These are phyloP conservation scores for Phytophthora constricta DNA, from an alignment of 352 stramenopile species.

Conservation along the genomic window DNA sequence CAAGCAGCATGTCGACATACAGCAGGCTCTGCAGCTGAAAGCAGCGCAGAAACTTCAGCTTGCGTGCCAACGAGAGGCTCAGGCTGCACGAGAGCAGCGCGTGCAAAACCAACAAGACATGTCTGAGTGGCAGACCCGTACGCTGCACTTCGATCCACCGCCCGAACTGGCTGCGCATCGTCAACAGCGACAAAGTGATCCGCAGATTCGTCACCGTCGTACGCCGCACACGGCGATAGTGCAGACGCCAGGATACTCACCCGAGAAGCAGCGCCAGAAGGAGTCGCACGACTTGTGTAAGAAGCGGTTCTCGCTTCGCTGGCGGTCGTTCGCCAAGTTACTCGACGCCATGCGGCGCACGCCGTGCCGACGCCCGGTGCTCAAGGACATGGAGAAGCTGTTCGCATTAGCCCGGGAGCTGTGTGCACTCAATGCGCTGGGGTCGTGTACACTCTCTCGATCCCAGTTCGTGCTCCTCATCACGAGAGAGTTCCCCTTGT, in stretches of 20 bases:
- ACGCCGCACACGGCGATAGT: conserved; percentile 56
- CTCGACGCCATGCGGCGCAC: conserved; percentile 67
- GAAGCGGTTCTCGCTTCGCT: conserved; percentile 54
- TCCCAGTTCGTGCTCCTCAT: conserved; percentile 60
- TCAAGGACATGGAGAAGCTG: conserved; percentile 77
- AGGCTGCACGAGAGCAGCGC: conserved; percentile 22
- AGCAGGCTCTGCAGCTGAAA: conserved; percentile 37
- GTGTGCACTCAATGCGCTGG: conserved; percentile 53
- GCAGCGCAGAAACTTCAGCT: conserved; percentile 36
- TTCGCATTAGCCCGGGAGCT: conserved; percentile 57
- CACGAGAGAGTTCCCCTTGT: conserved; percentile 52
- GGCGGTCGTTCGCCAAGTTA: conserved; percentile 49
- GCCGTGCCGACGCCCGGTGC: conserved; percentile 57
- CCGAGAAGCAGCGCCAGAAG: conserved; percentile 37
- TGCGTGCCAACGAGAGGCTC: conserved; percentile 44
- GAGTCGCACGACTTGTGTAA: conserved; percentile 43
- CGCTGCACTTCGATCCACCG: conserved; percentile 54
- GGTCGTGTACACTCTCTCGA: conserved; percentile 28
- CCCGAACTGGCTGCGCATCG: conserved; percentile 25
- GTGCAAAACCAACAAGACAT: conserved; percentile 46
- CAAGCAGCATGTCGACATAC: conserved; percentile 26
- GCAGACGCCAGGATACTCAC: conserved; percentile 54
- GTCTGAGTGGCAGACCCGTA: conserved; percentile 40
- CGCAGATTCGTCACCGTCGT: conserved; percentile 23
- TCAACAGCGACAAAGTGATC: conserved; percentile 19